Evolutionary conservation across 768 basidiomycete genomes (phyloP), one percentile per base, ranked within the genome.

Genomic region (Leccinum pellstonianum): DNA sequence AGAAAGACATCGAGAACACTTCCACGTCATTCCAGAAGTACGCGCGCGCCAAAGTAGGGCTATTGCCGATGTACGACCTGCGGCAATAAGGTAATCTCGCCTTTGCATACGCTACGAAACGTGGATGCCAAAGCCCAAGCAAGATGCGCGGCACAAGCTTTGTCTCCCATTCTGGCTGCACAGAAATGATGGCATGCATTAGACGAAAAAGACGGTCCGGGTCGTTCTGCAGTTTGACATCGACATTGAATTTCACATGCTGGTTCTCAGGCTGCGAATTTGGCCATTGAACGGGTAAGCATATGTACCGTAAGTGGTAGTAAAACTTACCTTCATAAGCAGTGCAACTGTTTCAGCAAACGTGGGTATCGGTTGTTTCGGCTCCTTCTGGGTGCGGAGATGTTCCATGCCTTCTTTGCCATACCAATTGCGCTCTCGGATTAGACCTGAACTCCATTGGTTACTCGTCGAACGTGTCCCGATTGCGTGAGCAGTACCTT

Each of bases 151-250:
- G 93, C 2, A 89, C 92, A 54, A 96, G 84, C 41, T 66, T 72
- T 8, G 83, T 86, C 74, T 93, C 82, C 90, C 89, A 96, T 31
- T 82, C 77, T 1, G 82, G 78, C 60, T 93, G 83, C 7, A 79
- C 66, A 14, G 83, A 78, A 60, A 96, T 85, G 59, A 81, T 78
- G 43, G 75, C 73, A 75, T 91, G 81, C 85, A 97, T 93, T 47
- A 95, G 77, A 23, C 75, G 70, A 77, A 95, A 97, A 33, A 96
- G 81, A n/a, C 83, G 83, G 57, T 86, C 86, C 1, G 96, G 94
- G 69, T 95, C 86, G 70, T 98, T 98, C 69, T 93, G 87, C 27
- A 88, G 83, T 76, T 99, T 99, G 70, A 97, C 91, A 71, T 98
- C 96, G 61, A 98, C 84, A 78, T 98, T 86, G 68, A 90, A 87